Conservation (phyloP, 495 filamentous ascomycete genomes). For the Penicillium paxilli region DNA sequence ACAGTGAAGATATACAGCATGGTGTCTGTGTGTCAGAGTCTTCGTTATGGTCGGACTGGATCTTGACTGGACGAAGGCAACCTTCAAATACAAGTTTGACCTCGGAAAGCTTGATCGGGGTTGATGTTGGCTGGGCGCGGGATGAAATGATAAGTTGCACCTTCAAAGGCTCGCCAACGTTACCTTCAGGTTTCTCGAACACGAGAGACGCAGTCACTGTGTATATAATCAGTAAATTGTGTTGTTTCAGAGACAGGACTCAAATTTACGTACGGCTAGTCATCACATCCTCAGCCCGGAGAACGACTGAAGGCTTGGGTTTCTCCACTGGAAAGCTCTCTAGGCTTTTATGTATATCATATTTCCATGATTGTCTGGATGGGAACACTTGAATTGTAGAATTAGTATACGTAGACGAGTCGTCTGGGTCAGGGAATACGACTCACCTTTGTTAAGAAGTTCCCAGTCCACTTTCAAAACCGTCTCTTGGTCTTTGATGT, state of each 20-base stretch:
- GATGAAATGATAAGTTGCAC: constrained; percentile 77
- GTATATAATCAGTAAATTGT: constrained; percentile 1
- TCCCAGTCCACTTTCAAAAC: constrained; percentile 84
- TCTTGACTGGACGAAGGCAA: constrained; percentile 58
- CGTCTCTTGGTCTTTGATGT: constrained; percentile 60
- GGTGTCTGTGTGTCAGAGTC: constrained; percentile 25
- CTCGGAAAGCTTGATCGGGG: constrained; percentile 62
- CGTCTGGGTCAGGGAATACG: background rate
- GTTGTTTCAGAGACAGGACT: background rate
- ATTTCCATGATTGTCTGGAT: constrained; percentile 60
- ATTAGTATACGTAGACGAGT: constrained; percentile 1
- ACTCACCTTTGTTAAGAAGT: constrained; percentile 66
- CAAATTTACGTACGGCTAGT: constrained; percentile 59
- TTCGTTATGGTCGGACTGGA: constrained; percentile 34
- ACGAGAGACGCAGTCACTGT: constrained; percentile 67
- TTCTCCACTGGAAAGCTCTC: constrained; percentile 50
- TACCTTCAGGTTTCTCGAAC: constrained; percentile 72
- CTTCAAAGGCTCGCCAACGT: constrained; percentile 75
- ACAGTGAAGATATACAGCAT: constrained; percentile 29
- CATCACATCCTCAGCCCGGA: constrained; percentile 66
- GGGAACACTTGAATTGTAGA: constrained; percentile 53
- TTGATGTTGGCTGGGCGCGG: constrained; percentile 59
- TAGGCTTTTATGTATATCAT: constrained; percentile 73
- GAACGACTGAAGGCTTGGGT: constrained; percentile 61
- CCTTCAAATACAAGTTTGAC: constrained; percentile 70